Percentiles rank a stretch among this genome's conserved stretches.
phyloP scores from a whole-genome alignment of 2,329 filamentous ascomycete genomes.

The Elsinoe arachidis region DNA sequence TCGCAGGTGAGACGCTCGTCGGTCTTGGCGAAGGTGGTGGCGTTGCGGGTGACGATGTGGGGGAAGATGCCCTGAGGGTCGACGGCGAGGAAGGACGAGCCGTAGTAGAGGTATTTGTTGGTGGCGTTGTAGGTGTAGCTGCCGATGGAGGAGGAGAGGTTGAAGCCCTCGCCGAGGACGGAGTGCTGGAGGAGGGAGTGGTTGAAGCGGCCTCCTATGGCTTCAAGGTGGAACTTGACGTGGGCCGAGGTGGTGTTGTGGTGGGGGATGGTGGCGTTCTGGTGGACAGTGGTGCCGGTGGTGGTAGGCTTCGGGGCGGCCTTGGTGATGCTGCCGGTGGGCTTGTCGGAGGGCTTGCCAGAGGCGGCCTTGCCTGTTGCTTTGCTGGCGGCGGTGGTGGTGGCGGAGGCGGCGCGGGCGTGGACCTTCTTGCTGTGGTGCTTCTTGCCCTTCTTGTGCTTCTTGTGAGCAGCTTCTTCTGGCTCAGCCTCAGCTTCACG shows the following conservation, averaged over 20 bases:
- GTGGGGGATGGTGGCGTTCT: background rate
- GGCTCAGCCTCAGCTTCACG: background rate
- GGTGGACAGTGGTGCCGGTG: background rate
- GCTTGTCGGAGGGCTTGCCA: background rate
- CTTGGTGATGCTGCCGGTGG: background rate
- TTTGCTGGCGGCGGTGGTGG: background rate
- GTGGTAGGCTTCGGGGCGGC: background rate
- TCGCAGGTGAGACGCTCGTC: background rate
- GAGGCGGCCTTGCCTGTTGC: background rate
- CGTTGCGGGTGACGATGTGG: background rate
- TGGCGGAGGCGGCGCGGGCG: background rate
- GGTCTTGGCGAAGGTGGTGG: background rate
- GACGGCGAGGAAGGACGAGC: background rate
- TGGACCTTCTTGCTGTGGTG: background rate
- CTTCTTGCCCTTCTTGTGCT: conserved; percentile 1
- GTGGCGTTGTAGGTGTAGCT: conserved; percentile 27
- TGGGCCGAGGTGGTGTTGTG: background rate
- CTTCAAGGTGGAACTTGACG: background rate
- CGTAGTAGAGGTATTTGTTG: conserved; percentile 20
- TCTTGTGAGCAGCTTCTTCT: background rate
- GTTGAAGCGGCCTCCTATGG: background rate
- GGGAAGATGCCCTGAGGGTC: background rate
- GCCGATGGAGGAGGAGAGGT: background rate
- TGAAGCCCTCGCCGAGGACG: background rate
- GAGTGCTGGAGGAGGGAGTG: conserved; percentile 2